Evolutionary conservation across 1,139 yeast species (phyloP).

Genomic region (Kazachstania sp.): DNA sequence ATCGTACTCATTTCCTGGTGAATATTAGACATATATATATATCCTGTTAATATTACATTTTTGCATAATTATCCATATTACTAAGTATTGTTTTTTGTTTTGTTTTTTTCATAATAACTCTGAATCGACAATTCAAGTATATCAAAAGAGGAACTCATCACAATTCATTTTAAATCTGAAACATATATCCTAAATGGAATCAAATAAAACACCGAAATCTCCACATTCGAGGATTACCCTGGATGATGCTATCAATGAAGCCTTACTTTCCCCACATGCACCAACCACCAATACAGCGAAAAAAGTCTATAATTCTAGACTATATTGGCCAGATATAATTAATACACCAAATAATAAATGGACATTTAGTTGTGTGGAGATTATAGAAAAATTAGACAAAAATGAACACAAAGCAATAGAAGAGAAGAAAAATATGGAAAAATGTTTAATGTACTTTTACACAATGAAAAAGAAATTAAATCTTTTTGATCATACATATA

Average conservation of each 20-base stretch:
- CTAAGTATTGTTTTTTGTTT: too few relatives aligned
- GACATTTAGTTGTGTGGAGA: constrained; percentile 25
- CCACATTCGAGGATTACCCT: not conserved
- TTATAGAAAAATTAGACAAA: constrained; percentile 25
- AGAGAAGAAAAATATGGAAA: constrained; percentile 27
- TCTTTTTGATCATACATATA: constrained; percentile 31
- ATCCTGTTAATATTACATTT: too few relatives aligned
- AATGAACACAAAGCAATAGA: constrained; percentile 18
- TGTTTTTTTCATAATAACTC: too few relatives aligned
- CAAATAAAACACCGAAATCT: too few relatives aligned
- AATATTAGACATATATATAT: too few relatives aligned
- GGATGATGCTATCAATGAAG: constrained; percentile 2
- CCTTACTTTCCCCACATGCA: not conserved
- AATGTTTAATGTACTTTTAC: constrained; percentile 29
- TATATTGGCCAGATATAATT: constrained; percentile 31
- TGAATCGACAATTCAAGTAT: too few relatives aligned
- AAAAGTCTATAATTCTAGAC: constrained; percentile 19
- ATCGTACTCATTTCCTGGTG: too few relatives aligned
- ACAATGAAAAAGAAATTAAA: constrained; percentile 28
- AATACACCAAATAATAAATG: constrained; percentile 27
- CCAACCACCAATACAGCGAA: not conserved
- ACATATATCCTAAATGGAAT: too few relatives aligned
- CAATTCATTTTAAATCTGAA: too few relatives aligned
- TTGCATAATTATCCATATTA: too few relatives aligned
- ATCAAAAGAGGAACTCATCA: too few relatives aligned